phyloP scores from a whole-genome alignment of 2,329 filamentous ascomycete species.

The Colletotrichum destructivum region DNA sequence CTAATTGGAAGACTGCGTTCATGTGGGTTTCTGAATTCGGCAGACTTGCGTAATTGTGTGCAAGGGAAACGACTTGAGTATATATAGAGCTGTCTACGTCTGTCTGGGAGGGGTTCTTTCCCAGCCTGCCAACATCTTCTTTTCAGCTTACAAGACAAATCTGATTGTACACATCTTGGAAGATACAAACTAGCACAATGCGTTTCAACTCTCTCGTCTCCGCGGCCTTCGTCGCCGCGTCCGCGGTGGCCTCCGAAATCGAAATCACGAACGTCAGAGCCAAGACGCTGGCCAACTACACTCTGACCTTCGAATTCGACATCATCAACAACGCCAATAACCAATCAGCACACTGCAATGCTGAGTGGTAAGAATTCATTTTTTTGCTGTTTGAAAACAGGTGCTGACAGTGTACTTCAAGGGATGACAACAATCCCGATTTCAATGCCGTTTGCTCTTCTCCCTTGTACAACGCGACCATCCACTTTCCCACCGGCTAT shows the following conservation, averaged over 20 bases:
- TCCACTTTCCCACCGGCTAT: background rate
- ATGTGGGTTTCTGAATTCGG: too few species aligned
- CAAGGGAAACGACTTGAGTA: too few species aligned
- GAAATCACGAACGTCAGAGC: conserved; percentile 13
- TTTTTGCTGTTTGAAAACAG: background rate
- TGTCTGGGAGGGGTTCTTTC: too few species aligned
- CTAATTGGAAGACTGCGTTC: too few species aligned
- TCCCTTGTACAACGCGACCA: background rate
- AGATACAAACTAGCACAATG: background rate
- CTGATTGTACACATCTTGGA: background rate
- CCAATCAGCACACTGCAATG: background rate
- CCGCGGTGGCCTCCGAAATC: background rate
- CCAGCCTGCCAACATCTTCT: background rate
- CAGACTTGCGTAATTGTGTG: too few species aligned
- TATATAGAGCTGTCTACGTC: too few species aligned
- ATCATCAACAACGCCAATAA: background rate
- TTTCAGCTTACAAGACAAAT: background rate
- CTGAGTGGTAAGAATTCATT: background rate
- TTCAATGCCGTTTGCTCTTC: background rate
- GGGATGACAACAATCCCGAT: background rate
- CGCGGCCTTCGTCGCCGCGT: background rate
- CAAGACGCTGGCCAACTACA: conserved; percentile 5
- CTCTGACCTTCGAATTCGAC: conserved; percentile 6
- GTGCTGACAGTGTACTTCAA: background rate
- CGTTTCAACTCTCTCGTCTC: background rate